A percentile compares a stretch with the other conserved stretches of the same genome.
These are phyloP conservation scores for Plantago major DNA, from an alignment of 257 asterid species.

Conservation along the genomic window DNA sequence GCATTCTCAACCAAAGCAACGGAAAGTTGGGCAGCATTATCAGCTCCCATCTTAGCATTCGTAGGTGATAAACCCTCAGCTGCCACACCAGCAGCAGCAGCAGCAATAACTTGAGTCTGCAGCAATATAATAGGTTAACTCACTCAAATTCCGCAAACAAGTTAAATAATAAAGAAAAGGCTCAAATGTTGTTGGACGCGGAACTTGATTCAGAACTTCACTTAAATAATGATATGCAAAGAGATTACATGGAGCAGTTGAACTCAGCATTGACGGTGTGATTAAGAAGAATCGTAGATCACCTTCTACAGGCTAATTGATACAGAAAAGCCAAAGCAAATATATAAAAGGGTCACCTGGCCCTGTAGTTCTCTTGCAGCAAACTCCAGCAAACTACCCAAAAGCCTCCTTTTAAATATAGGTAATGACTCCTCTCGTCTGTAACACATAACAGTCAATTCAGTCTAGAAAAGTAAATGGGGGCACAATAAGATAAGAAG, in stretches of 20 bases:
- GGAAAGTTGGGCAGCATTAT: slow-evolving; percentile 96
- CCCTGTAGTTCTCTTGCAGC: slow-evolving; percentile 90
- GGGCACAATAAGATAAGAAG: background rate
- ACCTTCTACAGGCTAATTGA: background rate
- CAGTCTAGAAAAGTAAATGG: too few species aligned
- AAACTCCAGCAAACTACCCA: slow-evolving; percentile 91
- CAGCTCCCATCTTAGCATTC: slow-evolving; percentile 91
- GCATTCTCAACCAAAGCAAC: slow-evolving; percentile 99
- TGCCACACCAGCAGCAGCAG: slow-evolving; percentile 99
- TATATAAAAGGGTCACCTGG: slow-evolving; percentile 57
- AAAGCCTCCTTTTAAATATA: slow-evolving; percentile 87
- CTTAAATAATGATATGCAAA: too few species aligned
- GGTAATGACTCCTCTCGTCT: slow-evolving; percentile 96
- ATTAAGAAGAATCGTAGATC: background rate
- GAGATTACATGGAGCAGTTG: too few species aligned
- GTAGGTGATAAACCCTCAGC: slow-evolving; percentile 89
- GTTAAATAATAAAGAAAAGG: too few species aligned
- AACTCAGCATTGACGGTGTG: background rate
- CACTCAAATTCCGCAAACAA: too few species aligned
- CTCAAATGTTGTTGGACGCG: too few species aligned
- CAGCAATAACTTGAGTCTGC: slow-evolving; percentile 98
- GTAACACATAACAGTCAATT: slow-evolving; percentile 17
- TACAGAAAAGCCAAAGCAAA: slow-evolving; percentile 8
- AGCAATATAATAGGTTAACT: slow-evolving; percentile 31
- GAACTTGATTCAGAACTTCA: too few species aligned